These are phyloP conservation scores for Brettanomyces nanus DNA, from an alignment of 805 yeast genomes.

Conservation along the genomic window DNA sequence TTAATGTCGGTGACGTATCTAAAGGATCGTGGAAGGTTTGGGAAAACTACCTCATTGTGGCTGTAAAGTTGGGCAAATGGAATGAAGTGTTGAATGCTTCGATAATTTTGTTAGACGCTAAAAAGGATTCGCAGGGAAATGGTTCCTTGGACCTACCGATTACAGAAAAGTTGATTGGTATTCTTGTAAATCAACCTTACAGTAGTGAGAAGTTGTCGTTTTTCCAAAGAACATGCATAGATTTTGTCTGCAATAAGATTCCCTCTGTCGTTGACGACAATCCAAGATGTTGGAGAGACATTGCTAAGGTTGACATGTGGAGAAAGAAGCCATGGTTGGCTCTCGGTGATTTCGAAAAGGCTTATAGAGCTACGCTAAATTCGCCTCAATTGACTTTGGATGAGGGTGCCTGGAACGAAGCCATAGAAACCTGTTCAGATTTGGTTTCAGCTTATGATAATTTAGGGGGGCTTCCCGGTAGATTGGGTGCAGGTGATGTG, in stretches of 20 bases:
- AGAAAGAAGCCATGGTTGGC: conserved; percentile 82
- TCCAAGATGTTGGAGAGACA: conserved; percentile 69
- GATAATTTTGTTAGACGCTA: conserved; percentile 50
- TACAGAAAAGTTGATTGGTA: conserved; percentile 62
- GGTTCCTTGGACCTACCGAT: conserved; percentile 66
- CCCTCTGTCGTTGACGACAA: conserved; percentile 64
- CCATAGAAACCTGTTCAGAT: conserved; percentile 72
- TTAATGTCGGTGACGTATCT: conserved; percentile 54
- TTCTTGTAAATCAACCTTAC: conserved; percentile 47
- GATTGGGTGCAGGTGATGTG: conserved; percentile 69
- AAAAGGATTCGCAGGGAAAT: conserved; percentile 41
- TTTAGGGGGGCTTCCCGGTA: conserved; percentile 78
- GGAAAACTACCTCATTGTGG: conserved; percentile 80
- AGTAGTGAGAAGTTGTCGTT: conserved; percentile 35
- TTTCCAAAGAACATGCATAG: conserved; percentile 63
- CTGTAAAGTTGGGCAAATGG: conserved; percentile 82
- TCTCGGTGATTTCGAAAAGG: conserved; percentile 77
- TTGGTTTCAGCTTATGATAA: conserved; percentile 80
- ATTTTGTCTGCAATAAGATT: conserved; percentile 58
- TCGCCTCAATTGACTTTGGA: conserved; percentile 55
- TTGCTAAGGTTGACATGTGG: conserved; percentile 86
- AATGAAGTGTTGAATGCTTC: conserved; percentile 74
- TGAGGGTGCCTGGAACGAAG: conserved; percentile 63
- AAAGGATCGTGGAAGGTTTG: conserved; percentile 82
- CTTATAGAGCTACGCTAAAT: conserved; percentile 63